Base-by-base conservation (phyloP, 1,284 basidiomycete species). In the Leccinum pachyderme region DNA sequence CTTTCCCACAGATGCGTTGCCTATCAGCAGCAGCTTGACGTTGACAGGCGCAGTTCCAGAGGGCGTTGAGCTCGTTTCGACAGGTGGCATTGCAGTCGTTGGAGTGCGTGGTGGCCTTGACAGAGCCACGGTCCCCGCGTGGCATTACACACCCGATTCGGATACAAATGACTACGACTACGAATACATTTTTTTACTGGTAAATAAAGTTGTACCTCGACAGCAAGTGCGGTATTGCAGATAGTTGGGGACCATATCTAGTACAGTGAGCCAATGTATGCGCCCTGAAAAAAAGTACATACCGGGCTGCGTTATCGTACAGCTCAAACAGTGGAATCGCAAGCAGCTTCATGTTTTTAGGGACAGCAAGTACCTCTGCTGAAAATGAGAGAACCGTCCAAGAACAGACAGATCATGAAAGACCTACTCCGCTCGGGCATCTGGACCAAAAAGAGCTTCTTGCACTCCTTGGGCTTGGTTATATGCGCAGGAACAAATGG, bases 321-420 rank as follows among this genome's bases (percentile, higher is more conserved):
- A 98, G 80, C 74, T 99, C 96, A 67, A 96, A 98, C 31, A 99
- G 77, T 0, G 96, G 96, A 49, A 97, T 95, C 2, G 93, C 93
- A 32, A 98, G 86, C 2, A 98, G 82, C 73, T 98, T 98, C 95
- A 98, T 98, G 74, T 99, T 99, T 75, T 93, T 93, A 0, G 96
- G 96, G 2, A 98, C 94, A 1, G 94, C 93, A 12, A 99, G 84
- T 9, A 95, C 89, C 73, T 97, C 95, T 98, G 73, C 39, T 15
- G 7, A 9, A 18, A 8, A 47, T 27, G 25, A 18, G 6, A 33
- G 31, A 35, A n/a, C 45, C 4, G 43, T 63, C 27, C 27, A 50
- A 31, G 33, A 24, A 49, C 25, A 32, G 8, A 41, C 25, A 7
- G 47, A 44, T 2, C 15, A 22, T 2, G 6, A 18, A 18, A 25